Percentiles rank a stretch among this genome's conserved stretches.
These are phyloP conservation scores for Erythrobasidium yunnanense DNA, from an alignment of 768 basidiomycete species.

Conservation along the genomic window DNA sequence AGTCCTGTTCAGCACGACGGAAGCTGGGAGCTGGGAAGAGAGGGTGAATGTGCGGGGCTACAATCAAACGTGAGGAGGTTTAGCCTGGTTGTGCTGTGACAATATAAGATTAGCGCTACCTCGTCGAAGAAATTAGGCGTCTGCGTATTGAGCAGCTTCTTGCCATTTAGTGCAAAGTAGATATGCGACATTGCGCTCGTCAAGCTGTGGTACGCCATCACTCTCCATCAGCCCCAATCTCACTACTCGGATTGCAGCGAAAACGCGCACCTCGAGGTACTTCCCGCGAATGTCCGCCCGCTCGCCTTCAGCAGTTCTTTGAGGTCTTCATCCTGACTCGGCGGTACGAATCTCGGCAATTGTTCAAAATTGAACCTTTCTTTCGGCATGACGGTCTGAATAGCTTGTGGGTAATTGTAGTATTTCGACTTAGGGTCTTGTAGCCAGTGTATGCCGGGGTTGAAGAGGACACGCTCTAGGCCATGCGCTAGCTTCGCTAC, in stretches of 20 bases:
- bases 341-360: conserved; percentile 48
- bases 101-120: conserved; percentile 53
- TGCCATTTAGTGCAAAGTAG: conserved; percentile 71
- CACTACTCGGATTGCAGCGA: background rate
- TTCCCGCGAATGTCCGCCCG: conserved; percentile 60
- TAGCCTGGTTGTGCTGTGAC: no score
- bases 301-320: conserved; percentile 53
- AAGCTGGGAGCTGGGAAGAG: conserved; percentile 65
- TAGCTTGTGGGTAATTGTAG: conserved; percentile 65
- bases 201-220: background rate
- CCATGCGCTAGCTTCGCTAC: conserved; percentile 58
- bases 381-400: conserved; percentile 64
- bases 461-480: conserved; percentile 63
- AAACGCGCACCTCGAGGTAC: conserved; percentile 56
- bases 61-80: background rate
- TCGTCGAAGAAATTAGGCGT: conserved; percentile 46
- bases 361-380: conserved; percentile 76
- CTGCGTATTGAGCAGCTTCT: conserved; percentile 48
- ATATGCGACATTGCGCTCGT: conserved; percentile 65
- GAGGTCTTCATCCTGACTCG: conserved; percentile 50
- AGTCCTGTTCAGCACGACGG: conserved; percentile 56
- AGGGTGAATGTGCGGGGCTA: conserved; percentile 60
- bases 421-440: conserved; percentile 73
- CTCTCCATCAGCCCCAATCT: no score
- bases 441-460: conserved; percentile 72